phyloP scores from a whole-genome alignment of 1,139 yeast genomes.

The Protomyces pachydermus region DNA sequence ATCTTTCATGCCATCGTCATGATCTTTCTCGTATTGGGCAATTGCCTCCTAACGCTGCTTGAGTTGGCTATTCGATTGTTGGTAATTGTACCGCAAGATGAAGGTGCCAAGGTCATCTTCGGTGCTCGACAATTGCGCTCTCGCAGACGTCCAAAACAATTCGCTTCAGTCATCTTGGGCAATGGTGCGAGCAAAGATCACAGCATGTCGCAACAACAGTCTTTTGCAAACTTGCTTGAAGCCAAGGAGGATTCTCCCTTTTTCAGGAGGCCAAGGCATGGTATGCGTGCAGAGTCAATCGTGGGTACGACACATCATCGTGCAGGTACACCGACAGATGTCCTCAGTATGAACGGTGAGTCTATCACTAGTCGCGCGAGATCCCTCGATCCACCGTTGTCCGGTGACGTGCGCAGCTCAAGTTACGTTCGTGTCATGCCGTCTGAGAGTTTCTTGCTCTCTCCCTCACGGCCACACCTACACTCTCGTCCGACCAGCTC shows the following conservation, averaged over 20 bases:
- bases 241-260: slow-evolving; percentile 25
- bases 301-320: neutral
- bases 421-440: neutral
- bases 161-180: neutral
- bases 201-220: neutral
- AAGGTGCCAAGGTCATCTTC: slow-evolving; percentile 32
- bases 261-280: slow-evolving; percentile 9
- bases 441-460: neutral
- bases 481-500: slow-evolving; percentile 2
- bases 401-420: neutral
- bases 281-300: neutral
- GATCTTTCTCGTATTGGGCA: slow-evolving; percentile 37
- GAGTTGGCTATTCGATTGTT: slow-evolving; percentile 37
- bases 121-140: slow-evolving; percentile 34
- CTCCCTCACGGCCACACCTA: slow-evolving; percentile 1
- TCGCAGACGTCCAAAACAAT: slow-evolving; percentile 30
- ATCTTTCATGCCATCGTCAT: slow-evolving; percentile 38
- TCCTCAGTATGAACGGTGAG: neutral
- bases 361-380: neutral
- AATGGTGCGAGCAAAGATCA: neutral
- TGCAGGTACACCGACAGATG: neutral
- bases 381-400: neutral
- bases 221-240: slow-evolving; percentile 14
- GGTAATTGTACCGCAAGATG: slow-evolving; percentile 34
- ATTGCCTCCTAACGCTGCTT: slow-evolving; percentile 37